Percentiles rank a stretch among this genome's conserved stretches.
Evolutionary conservation across 2,329 filamentous ascomycete species (phyloP).

Genomic region (Claviceps africana): DNA sequence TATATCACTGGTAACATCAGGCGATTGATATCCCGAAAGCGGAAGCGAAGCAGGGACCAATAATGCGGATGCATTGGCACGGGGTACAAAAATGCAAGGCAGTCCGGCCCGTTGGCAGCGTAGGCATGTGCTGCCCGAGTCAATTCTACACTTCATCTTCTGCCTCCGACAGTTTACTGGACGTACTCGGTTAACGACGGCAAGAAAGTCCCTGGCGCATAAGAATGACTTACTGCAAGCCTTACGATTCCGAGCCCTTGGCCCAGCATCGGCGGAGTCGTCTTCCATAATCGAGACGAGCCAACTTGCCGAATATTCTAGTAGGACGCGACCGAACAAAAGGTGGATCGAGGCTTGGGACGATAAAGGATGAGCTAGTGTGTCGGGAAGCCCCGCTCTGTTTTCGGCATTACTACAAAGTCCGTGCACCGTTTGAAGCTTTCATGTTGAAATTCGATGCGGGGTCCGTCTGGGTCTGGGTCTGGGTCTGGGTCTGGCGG

Average conservation of each 20-base stretch:
- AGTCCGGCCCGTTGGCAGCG: constrained; percentile 20
- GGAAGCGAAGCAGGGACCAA: constrained; percentile 8
- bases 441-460: neutral
- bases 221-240: constrained; percentile 1
- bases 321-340: neutral
- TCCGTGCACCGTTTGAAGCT: neutral
- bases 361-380: neutral
- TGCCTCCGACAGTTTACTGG: constrained; percentile 16
- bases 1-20: constrained; percentile 1
- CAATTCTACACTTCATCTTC: constrained; percentile 25
- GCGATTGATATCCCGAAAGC: neutral
- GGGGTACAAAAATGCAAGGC: constrained; percentile 25
- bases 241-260: constrained; percentile 3
- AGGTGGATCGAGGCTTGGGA: neutral
- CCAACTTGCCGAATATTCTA: neutral
- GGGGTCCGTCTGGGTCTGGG: too few species aligned
- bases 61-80: constrained; percentile 19
- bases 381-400: neutral
- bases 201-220: neutral
- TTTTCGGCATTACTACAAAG: neutral
- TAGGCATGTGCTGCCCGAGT: constrained; percentile 19
- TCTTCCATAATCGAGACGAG: neutral
- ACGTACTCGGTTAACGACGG: neutral
- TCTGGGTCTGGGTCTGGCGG: too few species aligned
- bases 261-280: constrained; percentile 1